phyloP scores from a whole-genome alignment of 75 land plant genomes.

The Selaginella tamariscina region DNA sequence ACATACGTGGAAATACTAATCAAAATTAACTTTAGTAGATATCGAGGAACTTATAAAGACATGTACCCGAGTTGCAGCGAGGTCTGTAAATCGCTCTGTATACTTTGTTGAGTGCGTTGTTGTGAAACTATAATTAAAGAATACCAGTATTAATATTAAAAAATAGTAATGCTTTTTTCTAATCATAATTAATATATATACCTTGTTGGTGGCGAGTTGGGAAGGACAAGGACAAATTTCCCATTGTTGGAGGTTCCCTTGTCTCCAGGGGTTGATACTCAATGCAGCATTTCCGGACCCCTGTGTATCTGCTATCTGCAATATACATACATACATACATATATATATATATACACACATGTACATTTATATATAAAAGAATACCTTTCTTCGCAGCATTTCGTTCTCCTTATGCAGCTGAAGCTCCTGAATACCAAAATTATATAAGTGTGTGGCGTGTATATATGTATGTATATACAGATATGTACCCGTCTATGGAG shows the following conservation, averaged over 20 bases:
- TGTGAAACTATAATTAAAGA: no score
- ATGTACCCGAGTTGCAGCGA: no score
- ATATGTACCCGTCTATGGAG: not conserved
- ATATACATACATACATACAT: not conserved
- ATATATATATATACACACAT: not conserved
- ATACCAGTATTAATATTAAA: no score
- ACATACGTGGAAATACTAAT: no score
- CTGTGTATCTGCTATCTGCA: not conserved
- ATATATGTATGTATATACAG: not conserved
- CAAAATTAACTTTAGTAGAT: no score
- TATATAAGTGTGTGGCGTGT: not conserved
- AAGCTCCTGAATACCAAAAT: no score
- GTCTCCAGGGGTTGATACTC: conserved; percentile 12
- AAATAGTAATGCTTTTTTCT: no score
- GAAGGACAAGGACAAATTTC: conserved; percentile 2
- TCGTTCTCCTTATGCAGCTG: conserved; percentile 7
- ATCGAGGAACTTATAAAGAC: no score
- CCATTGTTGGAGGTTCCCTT: conserved; percentile 11
- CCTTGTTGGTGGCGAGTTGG: no score
- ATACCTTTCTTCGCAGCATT: conserved; percentile 3
- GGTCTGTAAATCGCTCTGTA: no score
- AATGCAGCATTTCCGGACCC: not conserved
- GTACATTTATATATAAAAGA: not conserved
- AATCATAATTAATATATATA: no score
- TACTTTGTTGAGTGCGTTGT: no score